Evolutionary conservation across 345 rosid genomes (phyloP).

Genomic region (Eucalyptus virginea): DNA sequence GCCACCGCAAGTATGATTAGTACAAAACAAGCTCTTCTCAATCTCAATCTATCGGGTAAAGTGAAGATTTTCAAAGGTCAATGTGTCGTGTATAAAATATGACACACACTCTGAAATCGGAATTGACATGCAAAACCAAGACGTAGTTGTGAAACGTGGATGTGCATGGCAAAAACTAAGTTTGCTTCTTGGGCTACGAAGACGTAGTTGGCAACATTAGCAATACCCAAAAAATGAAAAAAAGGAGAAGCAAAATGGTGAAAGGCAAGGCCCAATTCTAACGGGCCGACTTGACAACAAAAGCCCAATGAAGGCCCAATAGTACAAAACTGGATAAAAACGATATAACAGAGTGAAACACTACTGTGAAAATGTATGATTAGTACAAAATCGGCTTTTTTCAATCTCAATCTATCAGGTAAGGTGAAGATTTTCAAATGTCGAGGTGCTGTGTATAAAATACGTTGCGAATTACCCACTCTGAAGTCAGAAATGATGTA

Average conservation of each 20-base stretch:
- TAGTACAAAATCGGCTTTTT: neutral
- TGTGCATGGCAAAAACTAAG: neutral
- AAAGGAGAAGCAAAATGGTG: neutral
- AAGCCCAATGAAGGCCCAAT: neutral
- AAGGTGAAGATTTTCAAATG: neutral
- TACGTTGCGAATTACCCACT: neutral
- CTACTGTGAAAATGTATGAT: neutral
- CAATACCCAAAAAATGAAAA: neutral
- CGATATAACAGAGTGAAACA: neutral
- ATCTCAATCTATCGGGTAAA: neutral
- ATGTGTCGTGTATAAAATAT: neutral
- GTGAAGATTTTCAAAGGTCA: neutral
- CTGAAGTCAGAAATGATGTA: neutral
- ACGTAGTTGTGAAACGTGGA: neutral
- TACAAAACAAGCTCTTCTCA: neutral
- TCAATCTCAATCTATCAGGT: neutral
- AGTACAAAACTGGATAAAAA: neutral
- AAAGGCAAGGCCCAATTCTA: neutral
- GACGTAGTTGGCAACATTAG: neutral
- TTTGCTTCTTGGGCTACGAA: neutral
- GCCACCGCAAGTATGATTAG: neutral
- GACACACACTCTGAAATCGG: neutral
- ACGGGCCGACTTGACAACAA: neutral
- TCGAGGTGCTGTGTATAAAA: neutral
- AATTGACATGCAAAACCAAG: neutral